A percentile compares a stretch with the other conserved stretches of the same genome.
Evolutionary conservation across 2,329 filamentous ascomycete genomes (phyloP).

Genomic region (Alternaria tenuissima): DNA sequence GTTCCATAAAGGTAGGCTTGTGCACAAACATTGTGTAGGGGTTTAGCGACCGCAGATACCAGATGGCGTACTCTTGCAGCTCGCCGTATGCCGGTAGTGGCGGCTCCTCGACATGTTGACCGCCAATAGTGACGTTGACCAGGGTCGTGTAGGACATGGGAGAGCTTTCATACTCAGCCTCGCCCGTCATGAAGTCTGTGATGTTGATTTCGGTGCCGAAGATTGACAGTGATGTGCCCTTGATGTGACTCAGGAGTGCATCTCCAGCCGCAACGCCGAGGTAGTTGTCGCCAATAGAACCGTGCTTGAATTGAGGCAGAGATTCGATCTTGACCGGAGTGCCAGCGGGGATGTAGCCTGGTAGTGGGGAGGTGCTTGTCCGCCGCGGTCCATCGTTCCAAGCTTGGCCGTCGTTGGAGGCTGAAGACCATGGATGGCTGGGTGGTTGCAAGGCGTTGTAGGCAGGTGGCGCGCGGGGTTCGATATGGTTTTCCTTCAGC

Average conservation of each 20-base stretch:
- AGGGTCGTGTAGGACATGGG: slow-evolving; percentile 75
- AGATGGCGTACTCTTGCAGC: slow-evolving; percentile 73
- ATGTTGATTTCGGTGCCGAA: slow-evolving; percentile 83
- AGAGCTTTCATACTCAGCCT: slow-evolving; percentile 65
- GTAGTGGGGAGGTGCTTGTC: slow-evolving; percentile 36
- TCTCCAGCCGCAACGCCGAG: slow-evolving; percentile 71
- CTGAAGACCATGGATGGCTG: slow-evolving; percentile 28
- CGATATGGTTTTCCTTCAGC: slow-evolving; percentile 67
- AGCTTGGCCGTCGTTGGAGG: slow-evolving; percentile 26
- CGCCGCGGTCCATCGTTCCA: slow-evolving; percentile 35
- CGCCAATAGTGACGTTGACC: slow-evolving; percentile 68
- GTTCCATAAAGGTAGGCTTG: slow-evolving; percentile 73
- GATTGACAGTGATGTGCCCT: slow-evolving; percentile 78
- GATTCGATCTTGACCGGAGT: slow-evolving; percentile 29
- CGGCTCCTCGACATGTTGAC: slow-evolving; percentile 61
- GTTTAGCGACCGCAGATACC: slow-evolving; percentile 77
- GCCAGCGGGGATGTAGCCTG: slow-evolving; percentile 35
- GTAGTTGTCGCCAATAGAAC: slow-evolving; percentile 67
- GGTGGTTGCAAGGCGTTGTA: slow-evolving; percentile 40
- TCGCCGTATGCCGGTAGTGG: slow-evolving; percentile 69
- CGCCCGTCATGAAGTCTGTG: slow-evolving; percentile 72
- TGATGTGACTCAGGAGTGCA: slow-evolving; percentile 74
- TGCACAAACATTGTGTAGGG: slow-evolving; percentile 80
- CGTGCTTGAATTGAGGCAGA: slow-evolving; percentile 58
- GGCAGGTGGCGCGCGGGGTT: slow-evolving; percentile 61